Evolutionary conservation across 2,329 filamentous ascomycete genomes (phyloP).

Genomic region (Xylariaceae sp.): DNA sequence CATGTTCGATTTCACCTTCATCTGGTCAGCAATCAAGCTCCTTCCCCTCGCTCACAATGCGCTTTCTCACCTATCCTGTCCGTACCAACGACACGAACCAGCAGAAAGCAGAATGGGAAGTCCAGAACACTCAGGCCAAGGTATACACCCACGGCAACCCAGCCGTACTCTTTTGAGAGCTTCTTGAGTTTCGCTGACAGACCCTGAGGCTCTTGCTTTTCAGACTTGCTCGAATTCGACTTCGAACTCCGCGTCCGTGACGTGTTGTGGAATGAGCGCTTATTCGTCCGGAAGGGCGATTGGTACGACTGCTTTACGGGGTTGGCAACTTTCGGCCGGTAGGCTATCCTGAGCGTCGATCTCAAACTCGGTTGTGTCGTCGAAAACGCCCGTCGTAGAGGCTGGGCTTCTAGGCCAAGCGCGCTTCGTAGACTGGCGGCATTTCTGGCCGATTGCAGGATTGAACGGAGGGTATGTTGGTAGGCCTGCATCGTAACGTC

Average conservation of each 20-base stretch:
- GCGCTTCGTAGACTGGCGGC: conserved; percentile 15
- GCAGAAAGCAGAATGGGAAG: conserved; percentile 90
- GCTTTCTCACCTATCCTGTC: conserved; percentile 70
- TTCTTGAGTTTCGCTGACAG: conserved; percentile 71
- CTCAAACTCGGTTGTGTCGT: conserved; percentile 17
- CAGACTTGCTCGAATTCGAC: conserved; percentile 18
- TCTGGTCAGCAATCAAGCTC: conserved; percentile 10
- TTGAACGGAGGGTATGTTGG: conserved; percentile 13
- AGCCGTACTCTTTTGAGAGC: conserved; percentile 88
- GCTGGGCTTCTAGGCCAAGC: conserved; percentile 18
- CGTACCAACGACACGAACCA: conserved; percentile 75
- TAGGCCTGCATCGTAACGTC: conserved; percentile 18
- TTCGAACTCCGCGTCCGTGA: conserved; percentile 26
- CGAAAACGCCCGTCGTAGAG: conserved; percentile 19
- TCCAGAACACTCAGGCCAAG: conserved; percentile 75
- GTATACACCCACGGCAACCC: conserved; percentile 90
- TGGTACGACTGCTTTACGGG: conserved; percentile 13
- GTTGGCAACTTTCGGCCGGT: conserved; percentile 16
- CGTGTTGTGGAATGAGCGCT: conserved; percentile 27
- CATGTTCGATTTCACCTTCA: conserved; percentile 59
- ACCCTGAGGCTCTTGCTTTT: conserved; percentile 34
- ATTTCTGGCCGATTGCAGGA: conserved; percentile 14
- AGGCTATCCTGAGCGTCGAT: conserved; percentile 4
- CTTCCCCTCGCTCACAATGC: neutral
- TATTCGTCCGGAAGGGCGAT: conserved; percentile 17